Evolutionary conservation across 805 yeast species (phyloP), one percentile per base, ranked within the genome.

Genomic region (Wickerhamomyces bisporus): DNA sequence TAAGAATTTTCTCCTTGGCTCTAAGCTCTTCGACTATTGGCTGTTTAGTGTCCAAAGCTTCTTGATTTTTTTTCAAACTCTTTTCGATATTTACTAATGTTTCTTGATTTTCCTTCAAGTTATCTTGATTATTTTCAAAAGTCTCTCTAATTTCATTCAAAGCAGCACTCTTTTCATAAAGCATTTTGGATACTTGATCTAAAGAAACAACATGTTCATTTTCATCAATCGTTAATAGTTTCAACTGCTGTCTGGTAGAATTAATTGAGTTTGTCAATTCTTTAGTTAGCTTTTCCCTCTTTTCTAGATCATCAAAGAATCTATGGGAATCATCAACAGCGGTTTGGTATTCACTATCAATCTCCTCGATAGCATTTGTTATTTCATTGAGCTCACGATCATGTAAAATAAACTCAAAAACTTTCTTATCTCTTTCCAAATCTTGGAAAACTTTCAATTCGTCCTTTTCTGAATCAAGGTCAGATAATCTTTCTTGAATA

Each of bases 381-480:
- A 86, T 62, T 29, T 77, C 81, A 32, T 66, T 69, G 38, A 84
- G 60, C 57, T 93, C 98, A 35, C 91, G 71, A 53, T 84, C 93
- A 52, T 78, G 79, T 9, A 89, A 61, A 25, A 82, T 77, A 59
- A 75, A 88, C 49, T 89, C 95, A 14, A 77, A 69, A 24, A 79
- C 72, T 53, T 86, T 83, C 46, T 83, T 77, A 40, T 73, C 70
- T 41, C 74, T 77, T 48, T 84, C 93, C 20, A 80, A 64, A 16
- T 65, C 66, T 51, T 86, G 94, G 55, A 69, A 87, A 36, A 74
- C 71, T 47, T 77, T 79, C 46, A 88, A 66, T 52, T 86, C 95
- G 39, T 74, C 73, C 40, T 81, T 81, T 57, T 93, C 98, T 35
- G 79, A 70, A 53, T 83, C 86, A 49, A 93, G 73, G 60, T 88